Conservation (phyloP, 2,329 filamentous ascomycete genomes). For the Shiraia sp. region DNA sequence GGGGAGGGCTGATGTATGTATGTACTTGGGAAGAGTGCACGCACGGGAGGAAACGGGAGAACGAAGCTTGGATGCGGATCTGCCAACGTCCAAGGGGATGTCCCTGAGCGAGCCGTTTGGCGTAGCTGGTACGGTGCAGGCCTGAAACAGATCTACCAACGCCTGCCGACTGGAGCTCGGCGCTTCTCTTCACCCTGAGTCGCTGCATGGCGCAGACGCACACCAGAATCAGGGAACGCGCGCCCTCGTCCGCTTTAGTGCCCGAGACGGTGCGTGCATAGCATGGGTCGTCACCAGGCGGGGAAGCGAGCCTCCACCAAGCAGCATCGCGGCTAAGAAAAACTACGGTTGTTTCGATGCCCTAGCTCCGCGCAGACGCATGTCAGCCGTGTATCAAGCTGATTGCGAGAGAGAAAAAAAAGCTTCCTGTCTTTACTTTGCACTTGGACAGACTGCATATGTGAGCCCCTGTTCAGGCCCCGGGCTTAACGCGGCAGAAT, state of each 20-base stretch:
- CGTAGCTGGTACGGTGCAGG: slow-evolving; percentile 24
- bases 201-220: slow-evolving; percentile 18
- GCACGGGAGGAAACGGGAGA: slow-evolving; percentile 14
- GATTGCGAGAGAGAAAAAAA: too few relatives aligned
- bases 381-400: too few relatives aligned
- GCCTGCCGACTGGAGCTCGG: slow-evolving; percentile 12
- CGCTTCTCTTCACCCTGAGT: slow-evolving; percentile 26
- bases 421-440: too few relatives aligned
- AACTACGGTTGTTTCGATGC: slow-evolving; percentile 1
- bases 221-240: background rate
- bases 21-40: background rate
- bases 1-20: background rate
- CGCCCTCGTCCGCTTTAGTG: slow-evolving; percentile 13
- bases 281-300: slow-evolving; percentile 12
- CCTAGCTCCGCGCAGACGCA: background rate
- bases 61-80: slow-evolving; percentile 16
- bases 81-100: slow-evolving; percentile 6
- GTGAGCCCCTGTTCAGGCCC: too few relatives aligned
- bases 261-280: slow-evolving; percentile 21
- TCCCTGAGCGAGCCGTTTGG: slow-evolving; percentile 9
- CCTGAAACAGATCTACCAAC: slow-evolving; percentile 18
- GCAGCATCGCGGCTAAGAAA: slow-evolving; percentile 9
- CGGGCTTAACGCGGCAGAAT: too few relatives aligned
- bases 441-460: too few relatives aligned
- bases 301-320: slow-evolving; percentile 21